Evolutionary conservation across 768 basidiomycete species (phyloP).

Genomic region (Pleurotus djamor): DNA sequence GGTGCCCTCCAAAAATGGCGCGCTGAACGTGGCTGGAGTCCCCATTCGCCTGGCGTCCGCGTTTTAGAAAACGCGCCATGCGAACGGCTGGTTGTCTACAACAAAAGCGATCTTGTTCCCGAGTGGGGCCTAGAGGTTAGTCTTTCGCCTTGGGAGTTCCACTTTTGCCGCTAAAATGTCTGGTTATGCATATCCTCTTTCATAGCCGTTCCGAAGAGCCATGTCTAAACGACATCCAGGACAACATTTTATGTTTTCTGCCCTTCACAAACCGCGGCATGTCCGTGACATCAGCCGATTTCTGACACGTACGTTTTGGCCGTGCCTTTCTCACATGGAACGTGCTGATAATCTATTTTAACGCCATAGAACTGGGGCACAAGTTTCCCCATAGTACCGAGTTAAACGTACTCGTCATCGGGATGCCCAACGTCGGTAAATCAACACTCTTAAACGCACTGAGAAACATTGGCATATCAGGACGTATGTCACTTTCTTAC

Average conservation of each 20-base stretch:
- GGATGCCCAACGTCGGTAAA: slow-evolving; percentile 99
- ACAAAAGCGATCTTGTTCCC: slow-evolving; percentile 91
- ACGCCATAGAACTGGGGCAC: slow-evolving; percentile 61
- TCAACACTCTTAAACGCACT: slow-evolving; percentile 92
- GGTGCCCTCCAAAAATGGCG: slow-evolving; percentile 70
- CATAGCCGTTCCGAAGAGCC: slow-evolving; percentile 70
- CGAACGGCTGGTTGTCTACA: slow-evolving; percentile 88
- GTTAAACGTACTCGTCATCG: slow-evolving; percentile 89
- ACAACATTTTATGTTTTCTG: slow-evolving; percentile 68
- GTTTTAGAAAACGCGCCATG: slow-evolving; percentile 41
- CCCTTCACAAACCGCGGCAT: slow-evolving; percentile 66
- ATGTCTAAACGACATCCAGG: slow-evolving; percentile 72
- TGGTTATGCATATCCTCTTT: background rate
- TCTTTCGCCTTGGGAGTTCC: background rate
- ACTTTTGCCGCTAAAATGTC: too few relatives aligned
- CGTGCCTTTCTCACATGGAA: slow-evolving; percentile 12
- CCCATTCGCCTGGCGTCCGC: slow-evolving; percentile 35
- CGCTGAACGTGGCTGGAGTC: slow-evolving; percentile 60
- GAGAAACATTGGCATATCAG: slow-evolving; percentile 81
- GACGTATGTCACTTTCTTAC: slow-evolving; percentile 55
- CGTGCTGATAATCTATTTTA: background rate
- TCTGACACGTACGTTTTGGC: slow-evolving; percentile 65
- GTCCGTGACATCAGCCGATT: slow-evolving; percentile 61
- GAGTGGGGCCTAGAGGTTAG: slow-evolving; percentile 85
- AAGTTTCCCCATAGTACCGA: slow-evolving; percentile 69